Evolutionary conservation across 805 yeast genomes (phyloP).

Genomic region (Saccharomycopsis microspora): DNA sequence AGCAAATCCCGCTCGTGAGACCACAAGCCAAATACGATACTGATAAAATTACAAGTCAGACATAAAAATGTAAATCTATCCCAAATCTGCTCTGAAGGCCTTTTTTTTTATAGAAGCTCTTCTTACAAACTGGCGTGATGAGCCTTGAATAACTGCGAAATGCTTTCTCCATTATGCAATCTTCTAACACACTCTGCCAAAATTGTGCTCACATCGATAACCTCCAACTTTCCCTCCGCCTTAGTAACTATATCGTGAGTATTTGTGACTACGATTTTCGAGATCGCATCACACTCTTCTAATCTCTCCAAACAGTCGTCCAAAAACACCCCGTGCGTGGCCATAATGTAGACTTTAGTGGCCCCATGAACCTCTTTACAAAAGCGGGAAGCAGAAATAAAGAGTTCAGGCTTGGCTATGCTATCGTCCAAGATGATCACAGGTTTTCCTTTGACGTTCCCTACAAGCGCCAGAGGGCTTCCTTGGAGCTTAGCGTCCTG

Average conservation of each 20-base stretch:
- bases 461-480: constrained; percentile 51
- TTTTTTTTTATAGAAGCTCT: neutral
- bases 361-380: constrained; percentile 49
- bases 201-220: constrained; percentile 45
- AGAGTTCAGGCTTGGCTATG: constrained; percentile 46
- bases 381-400: constrained; percentile 45
- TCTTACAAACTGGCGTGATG: constrained; percentile 20
- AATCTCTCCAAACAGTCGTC: constrained; percentile 45
- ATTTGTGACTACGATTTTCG: constrained; percentile 50
- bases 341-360: constrained; percentile 42
- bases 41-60: no score
- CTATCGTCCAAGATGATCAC: constrained; percentile 53
- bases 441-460: constrained; percentile 45
- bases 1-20: neutral
- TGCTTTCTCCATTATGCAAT: constrained; percentile 53
- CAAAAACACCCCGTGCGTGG: constrained; percentile 49
- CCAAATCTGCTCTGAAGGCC: no score
- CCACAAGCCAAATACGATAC: no score
- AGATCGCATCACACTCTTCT: constrained; percentile 33
- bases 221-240: constrained; percentile 36
- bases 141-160: constrained; percentile 38
- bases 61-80: no score
- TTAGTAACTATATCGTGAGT: constrained; percentile 43
- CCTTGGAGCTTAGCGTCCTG: constrained; percentile 24
- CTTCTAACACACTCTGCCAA: constrained; percentile 54